Base-by-base conservation (phyloP, 257 asterid genomes). In the Penstemon eatonii region DNA sequence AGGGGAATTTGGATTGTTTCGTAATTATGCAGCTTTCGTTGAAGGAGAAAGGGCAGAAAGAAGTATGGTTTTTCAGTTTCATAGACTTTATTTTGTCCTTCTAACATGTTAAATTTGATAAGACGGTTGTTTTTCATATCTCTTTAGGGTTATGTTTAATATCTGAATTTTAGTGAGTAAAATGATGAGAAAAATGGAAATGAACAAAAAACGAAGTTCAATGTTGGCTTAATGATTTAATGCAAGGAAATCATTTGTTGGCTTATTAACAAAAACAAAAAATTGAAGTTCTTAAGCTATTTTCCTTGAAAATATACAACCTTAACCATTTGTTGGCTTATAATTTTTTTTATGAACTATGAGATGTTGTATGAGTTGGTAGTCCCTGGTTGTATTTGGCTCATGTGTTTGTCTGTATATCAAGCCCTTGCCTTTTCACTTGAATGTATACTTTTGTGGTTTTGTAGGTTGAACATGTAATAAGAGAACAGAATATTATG, bases 391-490 rank as follows among this genome's bases (percentile, higher is more conserved):
- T 25, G 33, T 25, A 25, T 25, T 25, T 25, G 33, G 2, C 2
- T 25, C 1, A 25, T 25, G 33, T 25, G 33, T 25, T 25, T 1
- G 33, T 25, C 33, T 25, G 33, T 25, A 25, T 37, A 4, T 40
- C 54, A 4, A 25, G 38, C 18, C n/a, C 25, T 53, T 59, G 64
- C 49, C 43, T 5, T 43, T 60, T 19, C 7, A 42, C 53, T 50
- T 46, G 42, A 25, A 47, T 25, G 61, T 45, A 50, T 54, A 64
- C 44, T 44, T 75, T 71, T 60, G 19, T 41, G 57, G 65, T 61
- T 40, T 9, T 79, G 62, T 66, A 93, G 96, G 96, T 93, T 61
- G 97, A 91, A 74, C 99, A 93, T 68, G 99, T 93, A 52, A 93
- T 93, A 56, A 75, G 97, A 69, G 97, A 93, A 71, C 96, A 90